These are phyloP conservation scores for Fusarium drepaniforme DNA, from an alignment of 2,329 filamentous ascomycete genomes.

Conservation along the genomic window DNA sequence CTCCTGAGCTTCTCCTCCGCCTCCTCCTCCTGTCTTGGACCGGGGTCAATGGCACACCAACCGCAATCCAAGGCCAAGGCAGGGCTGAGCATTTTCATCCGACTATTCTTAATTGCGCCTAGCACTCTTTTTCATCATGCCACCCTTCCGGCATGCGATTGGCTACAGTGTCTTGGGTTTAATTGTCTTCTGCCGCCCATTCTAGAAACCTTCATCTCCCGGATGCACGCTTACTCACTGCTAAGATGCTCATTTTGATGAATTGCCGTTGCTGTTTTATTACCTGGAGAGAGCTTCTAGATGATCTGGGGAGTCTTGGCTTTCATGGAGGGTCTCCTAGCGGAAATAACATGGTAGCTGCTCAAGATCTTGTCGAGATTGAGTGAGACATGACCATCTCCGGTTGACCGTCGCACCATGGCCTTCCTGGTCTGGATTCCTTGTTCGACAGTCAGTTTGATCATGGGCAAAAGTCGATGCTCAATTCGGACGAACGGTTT, in stretches of 20 bases:
- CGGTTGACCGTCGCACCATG: constrained; percentile 8
- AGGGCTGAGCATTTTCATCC: constrained; percentile 35
- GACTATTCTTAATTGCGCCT: constrained; percentile 27
- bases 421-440: constrained; percentile 2
- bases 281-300: neutral
- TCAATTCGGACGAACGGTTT: neutral
- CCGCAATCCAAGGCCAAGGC: constrained; percentile 22
- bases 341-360: constrained; percentile 27
- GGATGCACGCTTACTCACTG: constrained; percentile 17
- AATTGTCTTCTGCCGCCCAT: constrained; percentile 38
- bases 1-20: neutral
- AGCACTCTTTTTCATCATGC: constrained; percentile 14
- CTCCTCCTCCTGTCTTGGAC: constrained; percentile 7
- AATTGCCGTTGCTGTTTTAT: neutral
- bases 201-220: constrained; percentile 44
- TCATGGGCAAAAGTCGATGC: neutral
- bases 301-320: constrained; percentile 6
- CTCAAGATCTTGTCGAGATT: constrained; percentile 21
- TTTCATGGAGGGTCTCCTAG: constrained; percentile 2
- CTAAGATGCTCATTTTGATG: constrained; percentile 13
- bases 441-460: neutral
- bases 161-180: constrained; percentile 14
- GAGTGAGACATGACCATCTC: constrained; percentile 15
- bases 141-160: constrained; percentile 22
- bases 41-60: neutral